Evolutionary conservation across 495 filamentous ascomycete species (phyloP).

Genomic region (Niebla homalea): DNA sequence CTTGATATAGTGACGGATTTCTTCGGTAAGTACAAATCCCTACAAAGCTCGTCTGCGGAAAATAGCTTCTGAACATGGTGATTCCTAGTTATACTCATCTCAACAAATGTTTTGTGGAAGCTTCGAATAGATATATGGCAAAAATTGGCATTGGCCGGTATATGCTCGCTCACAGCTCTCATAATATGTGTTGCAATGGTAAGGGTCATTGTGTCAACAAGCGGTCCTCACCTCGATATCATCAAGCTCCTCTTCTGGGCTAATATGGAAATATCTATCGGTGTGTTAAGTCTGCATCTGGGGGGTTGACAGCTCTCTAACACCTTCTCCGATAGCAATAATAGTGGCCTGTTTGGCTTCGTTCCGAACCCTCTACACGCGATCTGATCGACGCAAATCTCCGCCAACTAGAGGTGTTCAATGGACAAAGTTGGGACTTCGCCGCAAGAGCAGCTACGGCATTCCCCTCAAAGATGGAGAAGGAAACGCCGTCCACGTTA

Average conservation of each 20-base stretch:
- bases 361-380: neutral
- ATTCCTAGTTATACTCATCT: neutral
- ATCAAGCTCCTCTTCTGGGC: neutral
- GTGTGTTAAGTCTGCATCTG: neutral
- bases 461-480: neutral
- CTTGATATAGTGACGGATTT: slow-evolving; percentile 3
- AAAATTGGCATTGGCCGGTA: slow-evolving; percentile 3
- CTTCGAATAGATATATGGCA: neutral
- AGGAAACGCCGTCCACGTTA: neutral
- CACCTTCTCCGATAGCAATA: neutral
- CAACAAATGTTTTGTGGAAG: slow-evolving; percentile 2
- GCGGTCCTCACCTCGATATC: neutral
- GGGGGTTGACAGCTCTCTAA: neutral
- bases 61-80: neutral
- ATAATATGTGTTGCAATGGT: neutral
- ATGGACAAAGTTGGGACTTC: neutral
- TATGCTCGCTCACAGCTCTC: neutral
- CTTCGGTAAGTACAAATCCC: neutral
- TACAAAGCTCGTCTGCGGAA: no score
- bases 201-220: neutral
- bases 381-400: neutral
- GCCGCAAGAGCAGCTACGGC: neutral
- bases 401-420: neutral
- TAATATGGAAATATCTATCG: neutral
- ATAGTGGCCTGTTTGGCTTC: slow-evolving; percentile 1